Evolutionary conservation across 108 stramenopile species (phyloP), one percentile per base, ranked within the genome.

Genomic region (Stephanodiscus minutulus): DNA sequence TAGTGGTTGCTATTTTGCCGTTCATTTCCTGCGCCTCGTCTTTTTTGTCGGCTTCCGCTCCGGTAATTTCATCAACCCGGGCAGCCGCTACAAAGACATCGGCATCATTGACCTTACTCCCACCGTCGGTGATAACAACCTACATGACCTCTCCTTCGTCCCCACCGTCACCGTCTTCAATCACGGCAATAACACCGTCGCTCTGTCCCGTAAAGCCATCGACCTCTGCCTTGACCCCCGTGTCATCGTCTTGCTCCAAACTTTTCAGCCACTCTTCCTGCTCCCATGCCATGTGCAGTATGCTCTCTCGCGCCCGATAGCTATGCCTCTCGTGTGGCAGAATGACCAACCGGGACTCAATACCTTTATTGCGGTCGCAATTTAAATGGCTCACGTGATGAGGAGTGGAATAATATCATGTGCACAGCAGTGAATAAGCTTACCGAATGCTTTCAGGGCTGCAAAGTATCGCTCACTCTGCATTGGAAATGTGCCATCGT

Each of bases 231-330:
- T 1, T 28, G 17, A 3, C 17, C 7, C 27, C 24, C 12, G 27
- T 54, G 3, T 54, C 27, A 54, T 54, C 15, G 15, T 66, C 35
- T 0, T 27, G 10, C 35, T 79, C 77, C 66, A 79, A 46, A 62
- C 52, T 72, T 36, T 72, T 76, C 52, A 83, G 57, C 83, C 83
- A 83, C 27, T 56, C 49, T 46, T 83, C 83, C 47, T 83, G 83
- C 48, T 83, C 83, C n/a, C 61, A 80, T 1, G 80, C 76, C 70
- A 77, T 81, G 65, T 83, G 83, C 10, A 83, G 33, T 56, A 83
- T 83, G 28, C 70, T 72, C 57, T 83, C 83, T 39, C 57, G 53
- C 18, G 83, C 79, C 20, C 79, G 58, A 58, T 83, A 83, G 0
- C 68, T 69, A 47, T 83, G 83, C 22, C 76, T 66, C 37, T 83